Base-by-base conservation (phyloP, 225 moss, liverwort and hornwort species). In the Sphagnum tenellum region DNA sequence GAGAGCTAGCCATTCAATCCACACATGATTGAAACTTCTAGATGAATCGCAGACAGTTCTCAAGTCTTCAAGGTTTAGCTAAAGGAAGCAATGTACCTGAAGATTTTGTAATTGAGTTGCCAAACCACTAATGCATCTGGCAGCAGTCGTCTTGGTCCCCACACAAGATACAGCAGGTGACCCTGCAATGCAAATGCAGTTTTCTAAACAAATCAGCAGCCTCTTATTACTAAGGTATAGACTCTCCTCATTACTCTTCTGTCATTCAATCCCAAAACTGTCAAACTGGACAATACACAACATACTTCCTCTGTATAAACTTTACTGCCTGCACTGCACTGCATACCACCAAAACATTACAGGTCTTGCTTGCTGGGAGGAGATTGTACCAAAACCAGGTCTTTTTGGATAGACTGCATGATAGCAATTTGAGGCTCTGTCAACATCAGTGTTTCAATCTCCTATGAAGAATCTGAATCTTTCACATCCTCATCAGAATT, bases 81-180 rank as follows among this genome's bases (percentile, higher is more conserved):
- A 29, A 29, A 29, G 29, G 29, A 29, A 29, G 29, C 29, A 29
- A 74, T 75, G 81, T 79, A 91, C 90, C 76, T 83, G 89, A 75
- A 78, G 74, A 50, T 75, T 71, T 67, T 87, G 69, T 56, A 92
- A 76, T 49, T 89, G 85, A 63, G 85, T 73, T 46, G 89, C 79
- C 79, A 92, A 73, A 49, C 73, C 75, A 87, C 79, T 65, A 92
- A 73, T 59, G 85, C 77, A 81, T 72, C 69, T 49, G 89, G 85
- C 66, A 89, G 75, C 58, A 87, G 87, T 52, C 92, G 89, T 65
- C 74, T 73, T 59, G 76, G 84, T 75, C 92, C 79, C 68, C 92
- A 87, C 68, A 77, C 87, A 59, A 89, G 75, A 53, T 85, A 87
- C 75, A 92, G 89, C 63, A 92, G 76, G 75, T 92, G 87, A 66